Percentiles rank a stretch among this genome's conserved stretches.
phyloP scores from a whole-genome alignment of 2,329 filamentous ascomycete species.

The Fusarium mexicanum region DNA sequence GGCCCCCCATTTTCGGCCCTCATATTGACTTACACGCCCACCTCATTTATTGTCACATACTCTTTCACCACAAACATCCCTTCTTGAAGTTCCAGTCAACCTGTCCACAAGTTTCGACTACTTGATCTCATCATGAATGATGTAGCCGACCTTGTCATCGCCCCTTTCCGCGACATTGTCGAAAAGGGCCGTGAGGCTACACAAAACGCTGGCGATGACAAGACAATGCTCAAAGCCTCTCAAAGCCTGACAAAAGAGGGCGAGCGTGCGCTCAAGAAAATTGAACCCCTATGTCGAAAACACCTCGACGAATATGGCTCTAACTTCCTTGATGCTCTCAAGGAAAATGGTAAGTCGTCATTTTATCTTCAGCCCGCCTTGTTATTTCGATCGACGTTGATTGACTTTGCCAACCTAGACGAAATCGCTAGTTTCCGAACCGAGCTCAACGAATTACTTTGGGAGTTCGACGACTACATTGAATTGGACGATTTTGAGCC shows the following conservation, averaged over 20 bases:
- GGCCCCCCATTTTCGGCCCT: slow-evolving; percentile 23
- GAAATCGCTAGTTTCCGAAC: slow-evolving; percentile 60
- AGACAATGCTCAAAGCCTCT: slow-evolving; percentile 61
- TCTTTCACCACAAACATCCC: background rate
- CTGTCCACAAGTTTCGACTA: background rate
- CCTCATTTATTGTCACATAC: slow-evolving; percentile 6
- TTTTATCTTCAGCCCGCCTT: background rate
- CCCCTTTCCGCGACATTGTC: slow-evolving; percentile 63
- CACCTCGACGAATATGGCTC: slow-evolving; percentile 59
- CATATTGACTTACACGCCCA: slow-evolving; percentile 44
- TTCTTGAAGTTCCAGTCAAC: background rate
- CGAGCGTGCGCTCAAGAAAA: slow-evolving; percentile 58
- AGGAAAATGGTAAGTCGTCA: slow-evolving; percentile 60
- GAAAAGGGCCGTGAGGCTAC: slow-evolving; percentile 60
- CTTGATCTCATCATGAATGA: slow-evolving; percentile 49
- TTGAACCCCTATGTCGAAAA: slow-evolving; percentile 62
- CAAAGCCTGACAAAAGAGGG: slow-evolving; percentile 59
- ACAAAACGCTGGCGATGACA: slow-evolving; percentile 57
- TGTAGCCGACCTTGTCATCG: slow-evolving; percentile 56
- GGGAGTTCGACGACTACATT: slow-evolving; percentile 66
- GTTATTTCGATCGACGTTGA: background rate
- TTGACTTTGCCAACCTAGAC: slow-evolving; percentile 45
- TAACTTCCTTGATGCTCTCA: slow-evolving; percentile 61
- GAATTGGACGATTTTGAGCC: slow-evolving; percentile 61
- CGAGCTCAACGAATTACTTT: slow-evolving; percentile 61